Base-by-base conservation (phyloP, 495 filamentous ascomycete species). In the Talaromyces ruber region DNA sequence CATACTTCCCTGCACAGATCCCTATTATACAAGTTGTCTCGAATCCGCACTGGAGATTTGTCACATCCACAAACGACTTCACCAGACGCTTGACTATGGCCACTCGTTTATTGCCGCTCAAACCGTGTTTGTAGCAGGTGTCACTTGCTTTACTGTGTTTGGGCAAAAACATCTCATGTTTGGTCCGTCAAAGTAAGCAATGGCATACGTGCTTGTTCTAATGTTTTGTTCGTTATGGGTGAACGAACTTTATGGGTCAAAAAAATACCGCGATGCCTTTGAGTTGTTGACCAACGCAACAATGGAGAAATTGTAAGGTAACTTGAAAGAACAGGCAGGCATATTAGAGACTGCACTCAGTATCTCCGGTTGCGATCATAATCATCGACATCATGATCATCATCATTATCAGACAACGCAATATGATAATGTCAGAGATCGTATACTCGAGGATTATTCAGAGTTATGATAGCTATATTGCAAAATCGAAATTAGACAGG, bases 81-180 rank as follows among this genome's bases (percentile, higher is more conserved):
- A 74, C 14, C 74, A 78, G 43, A 47, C 70, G 29, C 69, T 73
- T 32, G 72, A 74, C 1, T 74, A 74, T 12, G 72, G 73, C 1
- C 73, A 76, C 50, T 77, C 74, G 0, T 78, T 76, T 59, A 67
- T 78, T 24, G 72, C 76, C 18, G 67, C 74, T 4, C 76, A 79
- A 26, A 71, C 73, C 1, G 64, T 76, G 0, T 79, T 76, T 59
- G 73, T 77, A 60, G 71, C 75, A 8, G 77, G 77, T 0, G 61
- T 79, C 16, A 77, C 77, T 74, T 79, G 63, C 66, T 65, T 24
- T 69, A 67, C 51, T 59, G 63, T 30, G 50, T 62, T 6, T 67
- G 62, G 58, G 61, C 57, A 18, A 58, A 63, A 4, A 58, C 65
- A 7, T 64, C 67, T 37, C 26, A 63, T 12, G 67, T 78, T 28